Base-by-base conservation (phyloP, 2,329 filamentous ascomycete genomes). In the Stagonosporopsis vannaccii region DNA sequence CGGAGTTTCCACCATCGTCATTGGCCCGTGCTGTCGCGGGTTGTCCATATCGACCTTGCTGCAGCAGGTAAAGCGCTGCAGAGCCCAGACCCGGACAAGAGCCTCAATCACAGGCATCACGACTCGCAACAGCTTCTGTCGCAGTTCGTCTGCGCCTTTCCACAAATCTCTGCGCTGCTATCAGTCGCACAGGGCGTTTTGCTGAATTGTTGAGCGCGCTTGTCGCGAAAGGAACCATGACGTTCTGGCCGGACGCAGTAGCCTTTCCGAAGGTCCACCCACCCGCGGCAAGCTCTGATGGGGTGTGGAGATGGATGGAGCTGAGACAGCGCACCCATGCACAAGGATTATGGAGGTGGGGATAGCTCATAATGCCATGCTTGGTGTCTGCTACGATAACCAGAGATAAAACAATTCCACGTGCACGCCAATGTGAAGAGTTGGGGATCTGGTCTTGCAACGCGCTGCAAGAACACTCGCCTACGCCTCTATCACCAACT, bases 161-260 rank as follows among this genome's bases (percentile, higher is more conserved):
- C 39, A 32, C 55, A 39, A 47, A 47, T 53, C 49, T 46, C 33
- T 53, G 55, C 49, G 26, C 40, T 49, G 44, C 36, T 40, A 32
- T 33, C 50, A 23, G 50, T 37, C 30, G 26, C 42, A n/a, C 49
- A 35, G 39, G 20, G 23, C 15, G 49, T 50, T 50, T 50, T 53
- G 62, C 47, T 58, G 60, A 64, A 60, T 56, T 68, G 66, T 69
- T 69, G 66, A 69, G 60, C 59, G 58, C 63, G 63, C 66, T 67
- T 69, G 57, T 61, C 44, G 48, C 52, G 46, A 58, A 61, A 65
- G 56, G 47, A 47, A 45, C 58, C 58, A 61, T 48, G 62, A 62
- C 39, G 53, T 51, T 51, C 30, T 56, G 42, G 48, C 53, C 53
- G 23, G 46, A 65, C 61, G 57, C 57, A 60, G 55, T 59, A 44